Evolutionary conservation across 805 yeast genomes (phyloP), one percentile per base, ranked within the genome.

Genomic region (Metschnikowia gruessii): DNA sequence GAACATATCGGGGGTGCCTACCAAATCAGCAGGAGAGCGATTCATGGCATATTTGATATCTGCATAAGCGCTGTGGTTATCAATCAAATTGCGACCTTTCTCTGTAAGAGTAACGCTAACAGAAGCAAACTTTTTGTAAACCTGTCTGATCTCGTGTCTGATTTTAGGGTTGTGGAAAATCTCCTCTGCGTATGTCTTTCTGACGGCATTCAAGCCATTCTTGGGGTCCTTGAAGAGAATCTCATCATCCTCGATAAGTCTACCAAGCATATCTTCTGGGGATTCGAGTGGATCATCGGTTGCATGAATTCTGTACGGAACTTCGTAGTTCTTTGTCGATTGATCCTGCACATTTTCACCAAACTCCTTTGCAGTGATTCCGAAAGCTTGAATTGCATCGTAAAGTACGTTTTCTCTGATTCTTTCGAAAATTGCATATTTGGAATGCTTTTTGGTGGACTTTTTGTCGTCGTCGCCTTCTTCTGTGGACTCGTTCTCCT

Each of bases 1-100:
- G 56, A 86, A 88, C 34, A 85, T 69, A 56, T 89, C 96, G 1
- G 99, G 98, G 46, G 80, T 75, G 32, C 72, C 72, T 6, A 80
- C 76, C 59, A 94, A 80, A 48, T 89, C 89, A n/a, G 77, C 76
- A 13, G 91, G 83, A 2, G 87, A 75, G 61, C 94, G 79, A 65
- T 89, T 87, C 46, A 81, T 77, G 18, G 97, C 95, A 66, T 94
- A 94, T 62, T 94, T 94, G 69, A 94, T 83, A 60, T 89, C 96
- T 49, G 87, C 89, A 58, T 83, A 91, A 2, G 90, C 85, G 44
- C 91, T 83, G 54, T 82, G 83, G 43, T 79, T 82, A 55, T 85
- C 94, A 49, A 94, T 92, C 54, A 83, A 82, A 29, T 80, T 73
- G 56, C 65, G 64, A 22, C 76, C 77, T 54, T 89, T 90, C 50